Evolutionary conservation across 2,329 filamentous ascomycete species (phyloP).

Genomic region (Chaetomium strumarium): DNA sequence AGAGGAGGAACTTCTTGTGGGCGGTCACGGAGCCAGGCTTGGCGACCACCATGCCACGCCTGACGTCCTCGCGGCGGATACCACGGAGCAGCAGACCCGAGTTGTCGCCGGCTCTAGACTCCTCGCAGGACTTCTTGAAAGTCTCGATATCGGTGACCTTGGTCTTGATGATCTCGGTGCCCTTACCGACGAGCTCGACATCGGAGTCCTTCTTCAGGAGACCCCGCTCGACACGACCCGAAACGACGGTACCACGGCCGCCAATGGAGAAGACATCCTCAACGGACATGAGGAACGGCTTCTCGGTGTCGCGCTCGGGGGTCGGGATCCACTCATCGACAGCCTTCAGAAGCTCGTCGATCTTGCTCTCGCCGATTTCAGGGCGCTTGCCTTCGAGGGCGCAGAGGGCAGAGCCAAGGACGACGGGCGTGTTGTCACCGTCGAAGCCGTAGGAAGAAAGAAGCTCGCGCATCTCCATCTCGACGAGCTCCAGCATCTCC

Average conservation of each 20-base stretch:
- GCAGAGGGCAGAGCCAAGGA: conserved; percentile 95
- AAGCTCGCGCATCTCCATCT: conserved; percentile 99
- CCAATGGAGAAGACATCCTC: conserved; percentile 89
- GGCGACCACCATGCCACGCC: conserved; percentile 89
- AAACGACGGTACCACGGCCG: conserved; percentile 93
- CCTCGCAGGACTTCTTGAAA: conserved; percentile 99
- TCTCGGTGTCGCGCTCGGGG: conserved; percentile 86
- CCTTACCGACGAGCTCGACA: conserved; percentile 90
- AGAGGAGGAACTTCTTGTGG: conserved; percentile 86
- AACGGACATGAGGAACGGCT: conserved; percentile 98
- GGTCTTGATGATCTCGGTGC: conserved; percentile 78
- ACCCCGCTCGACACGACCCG: conserved; percentile 95
- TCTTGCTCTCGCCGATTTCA: conserved; percentile 81
- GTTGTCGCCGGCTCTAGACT: conserved; percentile 95
- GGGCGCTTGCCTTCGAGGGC: conserved; percentile 80
- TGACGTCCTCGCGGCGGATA: conserved; percentile 90
- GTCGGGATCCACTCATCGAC: conserved; percentile 97
- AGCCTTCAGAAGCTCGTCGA: conserved; percentile 83
- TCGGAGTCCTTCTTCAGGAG: conserved; percentile 88
- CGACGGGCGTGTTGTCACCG: conserved; percentile 93
- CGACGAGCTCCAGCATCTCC: conserved; percentile 99
- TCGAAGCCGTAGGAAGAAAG: conserved; percentile 91
- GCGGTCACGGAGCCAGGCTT: conserved; percentile 79
- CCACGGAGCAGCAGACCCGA: conserved; percentile 94
- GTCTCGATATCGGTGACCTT: conserved; percentile 99